Conservation (phyloP, 768 basidiomycete genomes). For the Udeniomyces megalosporus region DNA sequence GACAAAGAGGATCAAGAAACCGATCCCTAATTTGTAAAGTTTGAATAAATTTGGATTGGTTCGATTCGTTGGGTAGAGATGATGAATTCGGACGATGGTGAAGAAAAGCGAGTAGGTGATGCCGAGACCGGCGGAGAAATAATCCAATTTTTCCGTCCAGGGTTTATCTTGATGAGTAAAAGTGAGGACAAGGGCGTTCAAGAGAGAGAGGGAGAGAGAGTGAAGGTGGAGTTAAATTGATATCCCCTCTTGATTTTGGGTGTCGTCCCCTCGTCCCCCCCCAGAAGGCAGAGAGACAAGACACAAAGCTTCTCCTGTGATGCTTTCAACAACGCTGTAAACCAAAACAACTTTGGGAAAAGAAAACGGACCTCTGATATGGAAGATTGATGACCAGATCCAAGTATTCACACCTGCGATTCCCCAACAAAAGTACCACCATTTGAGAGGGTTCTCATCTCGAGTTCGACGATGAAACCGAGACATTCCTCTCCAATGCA, state of each 20-base stretch:
- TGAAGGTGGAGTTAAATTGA: too few species aligned
- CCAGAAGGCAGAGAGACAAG: too few species aligned
- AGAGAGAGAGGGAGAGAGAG: neutral
- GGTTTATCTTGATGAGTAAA: constrained; percentile 57
- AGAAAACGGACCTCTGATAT: constrained; percentile 58
- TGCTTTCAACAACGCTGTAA: too few species aligned
- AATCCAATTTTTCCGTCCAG: constrained; percentile 76
- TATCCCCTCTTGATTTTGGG: too few species aligned
- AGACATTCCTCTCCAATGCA: constrained; percentile 46
- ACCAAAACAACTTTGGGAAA: neutral
- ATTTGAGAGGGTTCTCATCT: constrained; percentile 21
- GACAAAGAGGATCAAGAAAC: constrained; percentile 35
- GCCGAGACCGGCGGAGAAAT: constrained; percentile 78
- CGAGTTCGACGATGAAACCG: constrained; percentile 22
- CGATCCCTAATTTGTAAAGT: constrained; percentile 18
- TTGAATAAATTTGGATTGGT: constrained; percentile 22
- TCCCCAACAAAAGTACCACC: constrained; percentile 45
- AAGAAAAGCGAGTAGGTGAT: constrained; percentile 69
- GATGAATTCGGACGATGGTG: constrained; percentile 57
- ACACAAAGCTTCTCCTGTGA: too few species aligned
- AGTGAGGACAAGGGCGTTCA: neutral
- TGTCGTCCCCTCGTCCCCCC: too few species aligned
- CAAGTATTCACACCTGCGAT: constrained; percentile 70
- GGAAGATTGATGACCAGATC: constrained; percentile 83
- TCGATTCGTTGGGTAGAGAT: constrained; percentile 41